phyloP scores from a whole-genome alignment of 192 early-diverging fungal genomes.

The Phlyctochytrium bullatum region DNA sequence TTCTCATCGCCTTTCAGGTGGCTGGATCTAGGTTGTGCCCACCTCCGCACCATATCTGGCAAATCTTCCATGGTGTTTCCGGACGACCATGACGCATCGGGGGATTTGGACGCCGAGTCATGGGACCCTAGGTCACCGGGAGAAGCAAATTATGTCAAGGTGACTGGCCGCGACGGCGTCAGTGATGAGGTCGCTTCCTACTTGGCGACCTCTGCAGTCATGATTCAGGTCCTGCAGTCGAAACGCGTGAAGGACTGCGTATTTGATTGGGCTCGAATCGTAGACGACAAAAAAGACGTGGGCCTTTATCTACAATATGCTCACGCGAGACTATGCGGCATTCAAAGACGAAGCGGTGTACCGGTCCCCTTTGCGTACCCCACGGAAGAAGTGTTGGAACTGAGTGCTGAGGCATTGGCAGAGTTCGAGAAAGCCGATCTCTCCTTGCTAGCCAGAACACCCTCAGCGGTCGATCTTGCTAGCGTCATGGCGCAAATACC shows the following conservation, averaged over 20 bases:
- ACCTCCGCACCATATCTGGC: not conserved
- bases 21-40: not conserved
- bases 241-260: slow-evolving; percentile 7
- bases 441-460: not conserved
- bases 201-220: slow-evolving; percentile 6
- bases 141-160: not conserved
- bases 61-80: slow-evolving; percentile 1
- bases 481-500: slow-evolving; percentile 11
- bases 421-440: not conserved
- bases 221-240: slow-evolving; percentile 9
- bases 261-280: slow-evolving; percentile 18
- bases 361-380: too few relatives aligned
- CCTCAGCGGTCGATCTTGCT: slow-evolving; percentile 13
- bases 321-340: slow-evolving; percentile 18
- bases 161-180: not conserved
- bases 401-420: not conserved
- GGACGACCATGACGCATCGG: too few relatives aligned
- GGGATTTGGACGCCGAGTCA: too few relatives aligned
- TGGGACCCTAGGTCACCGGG: not conserved
- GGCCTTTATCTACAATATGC: slow-evolving; percentile 20
- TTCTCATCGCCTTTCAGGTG: not conserved
- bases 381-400: too few relatives aligned
- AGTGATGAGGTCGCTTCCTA: not conserved
- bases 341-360: slow-evolving; percentile 3
- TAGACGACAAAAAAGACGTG: slow-evolving; percentile 5